Percentiles rank a stretch among this genome's conserved stretches.
Conservation (phyloP, 208 protist genomes). For the Leishmania major region DNA sequence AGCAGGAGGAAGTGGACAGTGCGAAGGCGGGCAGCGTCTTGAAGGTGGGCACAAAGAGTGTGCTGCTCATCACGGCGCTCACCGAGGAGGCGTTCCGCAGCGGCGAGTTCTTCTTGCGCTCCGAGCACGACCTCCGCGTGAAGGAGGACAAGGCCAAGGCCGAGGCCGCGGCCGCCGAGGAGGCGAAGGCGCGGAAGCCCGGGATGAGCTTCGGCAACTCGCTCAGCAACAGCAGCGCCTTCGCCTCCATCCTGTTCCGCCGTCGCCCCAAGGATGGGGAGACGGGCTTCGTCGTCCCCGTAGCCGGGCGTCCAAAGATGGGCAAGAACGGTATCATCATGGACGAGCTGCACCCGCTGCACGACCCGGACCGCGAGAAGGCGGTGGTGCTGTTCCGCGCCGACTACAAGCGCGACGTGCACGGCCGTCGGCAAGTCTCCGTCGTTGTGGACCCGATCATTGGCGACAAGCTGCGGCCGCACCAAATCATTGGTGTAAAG, state of each 20-base stretch:
- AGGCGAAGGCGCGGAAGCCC: slow-evolving; percentile 44
- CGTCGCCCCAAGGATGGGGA: slow-evolving; percentile 69
- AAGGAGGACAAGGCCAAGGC: slow-evolving; percentile 79
- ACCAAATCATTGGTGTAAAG: slow-evolving; percentile 90
- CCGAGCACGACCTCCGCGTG: slow-evolving; percentile 79
- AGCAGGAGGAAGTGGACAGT: slow-evolving; percentile 63
- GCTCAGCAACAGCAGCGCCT: slow-evolving; percentile 33
- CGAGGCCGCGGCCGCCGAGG: slow-evolving; percentile 56
- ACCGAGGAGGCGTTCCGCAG: slow-evolving; percentile 84
- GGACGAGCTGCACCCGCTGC: slow-evolving; percentile 64
- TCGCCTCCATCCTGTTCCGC: slow-evolving; percentile 66
- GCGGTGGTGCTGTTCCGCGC: slow-evolving; percentile 91
- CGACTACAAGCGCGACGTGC: slow-evolving; percentile 87
- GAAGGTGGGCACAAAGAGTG: slow-evolving; percentile 70
- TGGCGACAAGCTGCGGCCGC: slow-evolving; percentile 90
- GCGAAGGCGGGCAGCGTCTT: slow-evolving; percentile 64
- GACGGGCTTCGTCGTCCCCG: slow-evolving; percentile 77
- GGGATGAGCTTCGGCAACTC: slow-evolving; percentile 80
- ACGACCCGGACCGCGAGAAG: slow-evolving; percentile 75
- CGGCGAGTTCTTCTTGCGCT: slow-evolving; percentile 89
- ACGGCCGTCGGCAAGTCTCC: slow-evolving; percentile 81
- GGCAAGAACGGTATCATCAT: slow-evolving; percentile 64
- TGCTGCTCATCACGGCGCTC: slow-evolving; percentile 82
- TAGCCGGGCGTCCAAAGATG: slow-evolving; percentile 75
- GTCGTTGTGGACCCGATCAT: slow-evolving; percentile 93